Percentiles rank a stretch among this genome's conserved stretches.
Conservation (phyloP, 257 asterid species). For the Solanum lycopersicoides region DNA sequence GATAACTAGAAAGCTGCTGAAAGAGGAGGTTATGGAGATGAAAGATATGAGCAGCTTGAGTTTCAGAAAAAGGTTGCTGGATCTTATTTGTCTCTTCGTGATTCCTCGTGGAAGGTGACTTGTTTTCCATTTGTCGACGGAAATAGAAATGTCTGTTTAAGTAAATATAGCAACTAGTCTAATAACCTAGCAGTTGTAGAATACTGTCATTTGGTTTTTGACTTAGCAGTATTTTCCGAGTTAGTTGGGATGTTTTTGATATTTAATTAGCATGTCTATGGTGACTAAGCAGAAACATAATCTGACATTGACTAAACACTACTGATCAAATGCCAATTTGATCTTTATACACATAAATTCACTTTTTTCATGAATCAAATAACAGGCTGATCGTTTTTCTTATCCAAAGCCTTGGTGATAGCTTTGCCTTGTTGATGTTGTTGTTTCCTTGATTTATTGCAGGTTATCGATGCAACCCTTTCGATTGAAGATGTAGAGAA, state of each 20-base stretch:
- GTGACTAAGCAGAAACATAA: background rate
- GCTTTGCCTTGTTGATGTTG: background rate
- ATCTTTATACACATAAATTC: too few species aligned
- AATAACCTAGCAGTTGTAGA: background rate
- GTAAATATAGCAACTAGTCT: background rate
- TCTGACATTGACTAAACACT: background rate
- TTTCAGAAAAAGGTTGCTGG: constrained; percentile 75
- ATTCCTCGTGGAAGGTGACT: constrained; percentile 84
- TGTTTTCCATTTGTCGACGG: background rate
- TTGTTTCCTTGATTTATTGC: constrained; percentile 5
- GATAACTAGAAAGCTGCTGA: constrained; percentile 73
- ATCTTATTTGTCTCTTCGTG: constrained; percentile 40
- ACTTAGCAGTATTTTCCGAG: background rate
- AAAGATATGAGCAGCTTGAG: constrained; percentile 91
- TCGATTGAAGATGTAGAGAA: constrained; percentile 68
- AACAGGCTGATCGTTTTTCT: background rate
- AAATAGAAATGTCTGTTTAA: background rate
- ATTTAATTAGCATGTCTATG: background rate
- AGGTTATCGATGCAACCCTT: constrained; percentile 70
- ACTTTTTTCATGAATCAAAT: background rate
- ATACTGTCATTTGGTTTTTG: background rate
- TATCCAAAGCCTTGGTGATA: background rate
- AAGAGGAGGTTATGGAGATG: constrained; percentile 95
- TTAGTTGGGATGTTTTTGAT: background rate
- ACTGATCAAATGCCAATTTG: too few species aligned